phyloP scores from a whole-genome alignment of 257 asterid species.

The Solanum appendiculatum region DNA sequence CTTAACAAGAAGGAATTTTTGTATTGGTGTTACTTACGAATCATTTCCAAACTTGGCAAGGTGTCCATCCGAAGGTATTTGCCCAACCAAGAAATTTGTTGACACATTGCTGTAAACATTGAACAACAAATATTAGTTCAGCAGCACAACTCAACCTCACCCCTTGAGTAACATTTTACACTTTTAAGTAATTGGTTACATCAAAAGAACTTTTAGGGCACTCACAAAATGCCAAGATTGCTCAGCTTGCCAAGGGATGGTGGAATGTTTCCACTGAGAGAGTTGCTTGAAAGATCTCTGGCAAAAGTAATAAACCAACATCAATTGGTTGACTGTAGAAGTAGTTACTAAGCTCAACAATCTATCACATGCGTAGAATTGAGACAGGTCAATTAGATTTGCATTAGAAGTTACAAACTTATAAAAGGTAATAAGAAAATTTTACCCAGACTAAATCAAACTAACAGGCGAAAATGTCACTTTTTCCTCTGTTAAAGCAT shows the following conservation, averaged over 20 bases:
- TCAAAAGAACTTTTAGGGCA: constrained; percentile 5
- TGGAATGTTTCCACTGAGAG: constrained; percentile 92
- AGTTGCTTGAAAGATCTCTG: constrained; percentile 96
- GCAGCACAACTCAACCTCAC: background rate
- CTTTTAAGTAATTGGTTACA: background rate
- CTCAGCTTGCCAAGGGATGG: constrained; percentile 73
- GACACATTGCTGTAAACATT: constrained; percentile 75
- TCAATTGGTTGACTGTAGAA: constrained; percentile 4
- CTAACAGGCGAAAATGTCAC: background rate
- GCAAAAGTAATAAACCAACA: constrained; percentile 15
- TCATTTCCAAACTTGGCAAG: constrained; percentile 59
- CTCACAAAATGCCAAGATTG: constrained; percentile 75
- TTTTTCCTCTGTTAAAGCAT: background rate
- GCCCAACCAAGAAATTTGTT: constrained; percentile 86
- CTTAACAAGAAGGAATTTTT: background rate
- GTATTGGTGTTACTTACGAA: constrained; percentile 51
- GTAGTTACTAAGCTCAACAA: background rate
- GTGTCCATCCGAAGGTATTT: constrained; percentile 74
- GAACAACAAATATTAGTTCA: constrained; percentile 4
- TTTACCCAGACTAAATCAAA: background rate
- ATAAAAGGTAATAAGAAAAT: background rate
- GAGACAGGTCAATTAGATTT: background rate
- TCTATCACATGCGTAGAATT: background rate
- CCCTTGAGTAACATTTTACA: background rate
- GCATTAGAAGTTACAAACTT: background rate